A percentile compares a stretch with the other conserved stretches of the same genome.
Conservation (phyloP, 306 rosid genomes). For the Rosa lucieae region DNA sequence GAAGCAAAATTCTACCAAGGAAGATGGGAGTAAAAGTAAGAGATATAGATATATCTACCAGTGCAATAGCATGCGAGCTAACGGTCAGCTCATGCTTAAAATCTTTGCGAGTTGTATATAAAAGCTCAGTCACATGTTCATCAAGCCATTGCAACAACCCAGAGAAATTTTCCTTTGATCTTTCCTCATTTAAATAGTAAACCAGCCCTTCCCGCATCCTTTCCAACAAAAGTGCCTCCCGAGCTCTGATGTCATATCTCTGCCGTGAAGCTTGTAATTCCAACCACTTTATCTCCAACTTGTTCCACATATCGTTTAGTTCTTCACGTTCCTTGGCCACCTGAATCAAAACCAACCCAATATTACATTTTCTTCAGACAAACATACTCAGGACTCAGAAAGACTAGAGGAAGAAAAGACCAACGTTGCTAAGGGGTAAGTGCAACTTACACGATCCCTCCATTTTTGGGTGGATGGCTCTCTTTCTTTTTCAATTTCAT, state of each 20-base stretch:
- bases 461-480: slow-evolving; percentile 23
- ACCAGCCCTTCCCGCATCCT: slow-evolving; percentile 24
- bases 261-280: slow-evolving; percentile 21
- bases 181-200: slow-evolving; percentile 13
- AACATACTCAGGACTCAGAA: not conserved
- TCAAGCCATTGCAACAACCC: slow-evolving; percentile 22
- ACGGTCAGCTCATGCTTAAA: slow-evolving; percentile 23
- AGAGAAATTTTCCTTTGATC: slow-evolving; percentile 1
- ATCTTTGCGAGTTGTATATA: slow-evolving; percentile 22
- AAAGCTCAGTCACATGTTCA: slow-evolving; percentile 28
- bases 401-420: not conserved
- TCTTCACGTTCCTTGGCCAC: slow-evolving; percentile 23
- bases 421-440: not conserved
- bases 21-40: not conserved
- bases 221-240: slow-evolving; percentile 24
- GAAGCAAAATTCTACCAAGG: not conserved
- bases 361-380: not conserved
- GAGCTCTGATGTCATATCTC: slow-evolving; percentile 26
- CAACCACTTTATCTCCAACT: slow-evolving; percentile 21
- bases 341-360: slow-evolving; percentile 7
- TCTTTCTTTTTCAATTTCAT: slow-evolving; percentile 19
- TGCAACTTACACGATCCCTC: slow-evolving; percentile 20
- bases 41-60: slow-evolving; percentile 15
- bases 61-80: not conserved
- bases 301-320: slow-evolving; percentile 12